These are phyloP conservation scores for Euryodendron excelsum DNA, from an alignment of 148 eudicot species.

Conservation along the genomic window DNA sequence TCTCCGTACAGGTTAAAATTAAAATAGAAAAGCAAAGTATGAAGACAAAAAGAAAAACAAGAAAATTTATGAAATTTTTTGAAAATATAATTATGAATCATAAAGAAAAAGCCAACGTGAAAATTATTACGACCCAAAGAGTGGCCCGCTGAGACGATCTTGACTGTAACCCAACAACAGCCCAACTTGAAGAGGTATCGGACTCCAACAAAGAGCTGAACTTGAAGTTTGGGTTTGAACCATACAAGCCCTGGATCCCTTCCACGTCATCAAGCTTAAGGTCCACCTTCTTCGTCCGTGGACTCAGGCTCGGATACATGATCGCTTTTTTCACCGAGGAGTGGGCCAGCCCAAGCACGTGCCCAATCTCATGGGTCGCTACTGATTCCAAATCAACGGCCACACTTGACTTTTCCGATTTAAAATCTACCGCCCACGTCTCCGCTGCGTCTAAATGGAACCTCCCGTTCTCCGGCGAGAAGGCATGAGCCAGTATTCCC, in stretches of 20 bases:
- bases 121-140: neutral
- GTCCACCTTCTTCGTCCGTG: conserved; percentile 46
- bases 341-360: conserved; percentile 60
- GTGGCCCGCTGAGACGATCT: neutral
- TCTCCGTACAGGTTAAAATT: neutral
- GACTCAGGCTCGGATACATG: conserved; percentile 58
- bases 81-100: too few relatives aligned
- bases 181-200: conserved; percentile 10
- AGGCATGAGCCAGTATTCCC: conserved; percentile 54
- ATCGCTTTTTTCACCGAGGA: conserved; percentile 43
- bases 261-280: conserved; percentile 51
- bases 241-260: conserved; percentile 53
- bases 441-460: conserved; percentile 53
- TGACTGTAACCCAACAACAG: neutral
- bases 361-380: conserved; percentile 69
- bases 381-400: conserved; percentile 64
- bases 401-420: conserved; percentile 21
- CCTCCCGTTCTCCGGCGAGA: conserved; percentile 57
- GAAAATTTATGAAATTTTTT: too few relatives aligned
- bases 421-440: conserved; percentile 61
- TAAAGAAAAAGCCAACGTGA: neutral
- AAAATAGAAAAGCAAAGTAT: neutral
- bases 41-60: neutral
- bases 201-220: conserved; percentile 19
- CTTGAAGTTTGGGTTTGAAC: conserved; percentile 58